A percentile compares a stretch with the other conserved stretches of the same genome.
These are phyloP conservation scores for Hypoxylon crocopeplum DNA, from an alignment of 495 filamentous ascomycete species.

Conservation along the genomic window DNA sequence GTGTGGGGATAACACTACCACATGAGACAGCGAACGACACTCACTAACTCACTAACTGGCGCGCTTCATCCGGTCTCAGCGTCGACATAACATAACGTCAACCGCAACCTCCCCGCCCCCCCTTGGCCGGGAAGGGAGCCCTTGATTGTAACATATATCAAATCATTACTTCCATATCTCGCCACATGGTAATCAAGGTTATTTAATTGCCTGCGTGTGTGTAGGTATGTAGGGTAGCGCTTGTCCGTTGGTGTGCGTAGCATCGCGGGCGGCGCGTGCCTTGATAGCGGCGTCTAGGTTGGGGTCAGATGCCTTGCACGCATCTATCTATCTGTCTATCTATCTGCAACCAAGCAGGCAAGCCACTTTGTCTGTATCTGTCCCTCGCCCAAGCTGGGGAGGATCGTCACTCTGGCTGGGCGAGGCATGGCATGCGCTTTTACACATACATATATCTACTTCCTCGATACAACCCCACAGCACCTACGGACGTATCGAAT, in stretches of 20 bases:
- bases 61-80: too few relatives aligned
- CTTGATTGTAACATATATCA: conserved; percentile 15
- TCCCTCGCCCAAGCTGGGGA: too few relatives aligned
- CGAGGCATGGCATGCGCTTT: too few relatives aligned
- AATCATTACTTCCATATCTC: conserved; percentile 11
- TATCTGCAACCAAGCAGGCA: conserved; percentile 12
- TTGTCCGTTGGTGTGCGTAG: conserved; percentile 6
- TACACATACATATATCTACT: conserved; percentile 6
- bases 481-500: background rate
- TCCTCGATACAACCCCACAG: conserved; percentile 9
- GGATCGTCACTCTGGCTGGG: too few relatives aligned
- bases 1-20: too few relatives aligned
- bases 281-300: conserved; percentile 7
- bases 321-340: too few relatives aligned
- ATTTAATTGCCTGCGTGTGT: background rate
- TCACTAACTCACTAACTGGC: too few relatives aligned
- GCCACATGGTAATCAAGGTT: conserved; percentile 33
- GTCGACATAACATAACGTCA: conserved; percentile 3
- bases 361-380: conserved; percentile 1
- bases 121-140: too few relatives aligned
- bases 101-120: background rate
- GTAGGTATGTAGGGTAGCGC: background rate
- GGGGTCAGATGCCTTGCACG: background rate
- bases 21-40: too few relatives aligned
- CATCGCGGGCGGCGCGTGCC: conserved; percentile 16